Evolutionary conservation across 345 rosid species (phyloP), one percentile per base, ranked within the genome.

Genomic region (Clausena lansium): DNA sequence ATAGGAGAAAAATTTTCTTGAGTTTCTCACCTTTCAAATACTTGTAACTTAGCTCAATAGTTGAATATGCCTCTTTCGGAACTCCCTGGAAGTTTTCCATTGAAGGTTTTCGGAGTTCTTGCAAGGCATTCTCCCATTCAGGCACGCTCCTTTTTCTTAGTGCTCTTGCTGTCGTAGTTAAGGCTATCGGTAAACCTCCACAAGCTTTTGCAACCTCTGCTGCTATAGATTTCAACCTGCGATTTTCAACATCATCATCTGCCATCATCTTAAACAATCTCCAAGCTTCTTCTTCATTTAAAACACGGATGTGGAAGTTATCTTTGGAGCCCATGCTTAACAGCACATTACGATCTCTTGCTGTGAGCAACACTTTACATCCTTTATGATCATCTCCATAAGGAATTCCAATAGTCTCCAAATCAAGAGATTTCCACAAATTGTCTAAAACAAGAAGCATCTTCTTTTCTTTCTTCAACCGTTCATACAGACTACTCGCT

Each of bases 151-250:
- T 45, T 4, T 78, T 67, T 35, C 63, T 79, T 47, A 84, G 77
- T 4, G 75, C 70, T 0, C 6, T 68, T n/a, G 82, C 89, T 45
- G 79, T 32, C 1, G 82, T 63, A 7, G 58, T 66, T n/a, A 87
- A 41, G 5, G 70, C n/a, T 22, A 87, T 7, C 0, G 89, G 89
- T 57, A 87, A 72, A 1, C 89, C 83, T 17, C 20, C 80, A 72
- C 86, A 87, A 30, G 25, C 67, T 2, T 45, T 20, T 25, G 76
- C 78, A 1, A 79, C 63, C 30, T 83, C 76, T 24, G 0, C 7
- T 14, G 84, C 85, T 13, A 76, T 2, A 27, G 74, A 0, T 4
- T 7, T 32, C 62, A 86, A 52, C 1, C 36, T 47, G 4, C 7
- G 24, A n/a, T 22, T 33, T 27, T 78, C 67, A 47, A 63, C 50